Evolutionary conservation across 345 rosid genomes (phyloP), one percentile per base, ranked within the genome.

Genomic region (Chamaenerion angustifolium): DNA sequence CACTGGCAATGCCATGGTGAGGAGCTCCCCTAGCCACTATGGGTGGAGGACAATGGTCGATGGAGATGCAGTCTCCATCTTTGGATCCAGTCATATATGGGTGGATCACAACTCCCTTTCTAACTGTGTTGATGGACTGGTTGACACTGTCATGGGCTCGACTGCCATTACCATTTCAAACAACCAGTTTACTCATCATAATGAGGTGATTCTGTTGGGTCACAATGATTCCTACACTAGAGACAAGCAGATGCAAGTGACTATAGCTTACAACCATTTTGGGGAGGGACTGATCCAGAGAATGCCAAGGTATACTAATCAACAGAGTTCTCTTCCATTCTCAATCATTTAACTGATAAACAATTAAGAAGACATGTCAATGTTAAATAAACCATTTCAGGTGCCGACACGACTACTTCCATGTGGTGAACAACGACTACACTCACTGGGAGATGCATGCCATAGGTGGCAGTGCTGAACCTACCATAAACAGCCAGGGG

Each of bases 401-500:
- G 59, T 74, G 79, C 53, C 53, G 79, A 49, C 76, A 71, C 17
- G 79, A 76, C 6, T 74, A 70, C 46, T 74, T 74, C 79, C 79
- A 74, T 40, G 76, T 74, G 62, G 76, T 74, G 19, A 74, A 74
- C 76, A 74, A 74, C 35, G 79, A 74, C 63, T 74, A 74, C 67
- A 74, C 79, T 40, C 79, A 74, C 67, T 74, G 79, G 79, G 76
- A 70, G 42, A 74, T 74, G 79, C 70, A 74, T 62, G 79, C 79
- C 35, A 74, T 74, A 45, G 79, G 79, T 18, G 79, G 79, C 40
- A 71, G 79, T 60, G 79, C 73, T 16, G 40, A 57, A 10, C 79
- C 79, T 35, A 74, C 79, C 44, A 74, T 71, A 45, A 74, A 70
- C 69, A 74, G 79, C 42, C 79, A 74, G 68, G 79, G 71, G 19